Percentiles rank a stretch among this genome's conserved stretches.
Evolutionary conservation across 2,329 filamentous ascomycete species (phyloP).

Genomic region (Nannizziopsis arthrosporioides): DNA sequence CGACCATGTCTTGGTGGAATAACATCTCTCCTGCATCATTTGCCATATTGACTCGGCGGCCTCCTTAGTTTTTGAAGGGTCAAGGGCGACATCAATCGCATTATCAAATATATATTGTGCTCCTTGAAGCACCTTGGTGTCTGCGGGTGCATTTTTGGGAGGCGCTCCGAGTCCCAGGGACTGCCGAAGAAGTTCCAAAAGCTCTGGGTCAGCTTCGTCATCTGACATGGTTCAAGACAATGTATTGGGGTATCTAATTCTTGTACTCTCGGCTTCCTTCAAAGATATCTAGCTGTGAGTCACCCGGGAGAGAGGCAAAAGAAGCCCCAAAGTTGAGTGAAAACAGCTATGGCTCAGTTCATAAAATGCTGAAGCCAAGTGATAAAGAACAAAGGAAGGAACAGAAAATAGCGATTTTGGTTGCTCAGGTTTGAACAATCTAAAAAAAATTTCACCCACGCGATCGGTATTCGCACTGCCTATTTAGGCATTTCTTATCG

Average conservation of each 20-base stretch:
- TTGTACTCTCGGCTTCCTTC: neutral
- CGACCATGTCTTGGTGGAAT: constrained; percentile 77
- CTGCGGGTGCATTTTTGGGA: constrained; percentile 45
- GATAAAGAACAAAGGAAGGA: neutral
- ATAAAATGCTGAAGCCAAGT: neutral
- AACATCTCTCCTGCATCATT: constrained; percentile 72
- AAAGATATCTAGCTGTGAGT: neutral
- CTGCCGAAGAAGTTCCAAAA: constrained; percentile 73
- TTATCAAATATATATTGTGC: constrained; percentile 86
- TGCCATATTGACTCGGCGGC: constrained; percentile 69
- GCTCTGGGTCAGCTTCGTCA: constrained; percentile 79
- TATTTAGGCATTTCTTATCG: neutral
- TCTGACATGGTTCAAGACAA: constrained; percentile 28
- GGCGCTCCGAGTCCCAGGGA: constrained; percentile 56
- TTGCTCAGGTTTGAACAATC: too few relatives aligned
- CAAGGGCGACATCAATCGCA: constrained; percentile 80
- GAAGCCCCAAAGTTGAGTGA: too few relatives aligned
- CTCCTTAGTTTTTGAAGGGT: constrained; percentile 67
- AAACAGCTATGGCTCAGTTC: neutral
- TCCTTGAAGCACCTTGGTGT: constrained; percentile 69
- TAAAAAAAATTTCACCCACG: too few relatives aligned
- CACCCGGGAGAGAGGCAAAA: neutral
- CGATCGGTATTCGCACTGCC: constrained; percentile 1
- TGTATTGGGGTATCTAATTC: neutral
- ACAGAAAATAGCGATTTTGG: neutral